Base-by-base conservation (phyloP, 2,329 filamentous ascomycete species). In the Apiospora koreana region DNA sequence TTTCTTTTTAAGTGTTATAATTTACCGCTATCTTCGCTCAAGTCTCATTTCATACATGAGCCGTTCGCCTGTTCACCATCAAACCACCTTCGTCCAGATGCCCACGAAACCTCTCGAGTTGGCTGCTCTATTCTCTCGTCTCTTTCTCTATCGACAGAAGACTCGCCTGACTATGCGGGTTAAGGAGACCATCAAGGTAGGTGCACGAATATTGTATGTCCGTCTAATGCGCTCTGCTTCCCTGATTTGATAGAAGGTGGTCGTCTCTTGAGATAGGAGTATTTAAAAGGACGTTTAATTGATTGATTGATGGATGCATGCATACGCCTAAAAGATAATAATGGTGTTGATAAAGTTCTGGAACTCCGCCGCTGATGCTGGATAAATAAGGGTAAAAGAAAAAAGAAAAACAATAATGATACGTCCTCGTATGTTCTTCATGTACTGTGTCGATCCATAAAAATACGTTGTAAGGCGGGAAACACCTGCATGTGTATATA, bases 291-390 rank as follows among this genome's bases (percentile, higher is more conserved):
- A 46, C 21, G 21, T 38, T 62, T 35, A 18, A 5, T 58, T 58
- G 42, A 14, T 45, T 43, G 31, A 21, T 62, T 38, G 31, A 23
- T 62, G 35, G 54, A 38, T 62, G 28, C 10, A 38, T 58, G 50
- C 50, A 58, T 58, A 28, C 54, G 54, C 54, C 54, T 38, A 35
- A 62, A 38, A 62, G 14, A 31, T 18, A 10, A 23, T 21, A 46
- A 46, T 62, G 50, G n/a, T 35, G 28, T 58, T 35, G 50, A 35
- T 58, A 58, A 54, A 38, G 31, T 62, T 38, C 54, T 62, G 54
- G 10, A 62, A 62, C 54, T 62, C 54, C 54, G 54, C 54, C 54
- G 54, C 54, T 62, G 54, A 62, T 62, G 54, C 54, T 62, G 54
- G 54, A 38, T 62, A 23, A 31, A 58, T 35, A 35, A 12, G 28